Evolutionary conservation across 441 rosid species (phyloP), one percentile per base, ranked within the genome.

Genomic region (Hypseocharis bilobata): DNA sequence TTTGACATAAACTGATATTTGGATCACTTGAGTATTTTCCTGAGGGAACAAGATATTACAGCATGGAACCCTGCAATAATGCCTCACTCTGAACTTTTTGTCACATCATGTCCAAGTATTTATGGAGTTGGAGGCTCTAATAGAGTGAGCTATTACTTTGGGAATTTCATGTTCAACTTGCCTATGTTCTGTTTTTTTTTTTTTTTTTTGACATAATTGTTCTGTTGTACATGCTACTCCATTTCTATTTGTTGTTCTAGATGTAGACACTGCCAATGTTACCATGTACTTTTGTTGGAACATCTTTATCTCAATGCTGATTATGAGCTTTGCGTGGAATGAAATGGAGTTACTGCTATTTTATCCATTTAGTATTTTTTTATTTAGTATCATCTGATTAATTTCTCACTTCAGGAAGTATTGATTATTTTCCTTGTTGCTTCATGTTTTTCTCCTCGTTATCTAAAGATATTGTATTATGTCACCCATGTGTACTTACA

Each of bases 401-500:
- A n/a, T 44, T 13, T 13, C 20, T 44, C 20, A 44, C 17, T 44
- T 44, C 49, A 14, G 2, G n/a, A n/a, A 44, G 17, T n/a, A n/a
- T 28, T 4, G 11, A 45, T 17, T 34, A 26, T 23, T 27, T 38
- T 57, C 17, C 40, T 44, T 44, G 20, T 62, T 52, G 3, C 27
- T 13, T 30, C 2, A 27, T 23, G 40, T 51, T 55, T 49, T 56
- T 52, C 22, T 38, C 22, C 32, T 52, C 17, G 34, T n/a, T 65
- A 47, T 1, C 13, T 54, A 6, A 13, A 34, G 44, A 44, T 28
- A 29, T 28, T 68, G 55, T 44, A 45, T 34, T 17, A 5, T 20
- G 26, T 59, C 62, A n/a, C 57, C 49, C 29, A 44, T 68, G 26
- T 64, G 73, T 42, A 13, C 44, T 26, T 70, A 65, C 79, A 88